Conservation (phyloP, 2,329 filamentous ascomycete species). For the Cryoendolithus antarcticus region DNA sequence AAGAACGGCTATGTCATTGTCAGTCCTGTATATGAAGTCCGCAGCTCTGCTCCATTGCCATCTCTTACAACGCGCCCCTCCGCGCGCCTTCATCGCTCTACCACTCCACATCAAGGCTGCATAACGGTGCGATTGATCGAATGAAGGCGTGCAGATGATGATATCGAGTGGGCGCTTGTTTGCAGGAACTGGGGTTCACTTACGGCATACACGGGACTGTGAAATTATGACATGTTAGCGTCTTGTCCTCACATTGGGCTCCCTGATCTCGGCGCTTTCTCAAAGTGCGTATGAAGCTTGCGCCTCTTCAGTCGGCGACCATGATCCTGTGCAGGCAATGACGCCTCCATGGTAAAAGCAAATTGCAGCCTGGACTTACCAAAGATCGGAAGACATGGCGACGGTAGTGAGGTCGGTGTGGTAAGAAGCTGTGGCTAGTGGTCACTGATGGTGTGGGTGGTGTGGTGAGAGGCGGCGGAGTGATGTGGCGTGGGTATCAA, state of each 20-base stretch:
- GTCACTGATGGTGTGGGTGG: constrained; percentile 14
- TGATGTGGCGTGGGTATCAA: too few relatives aligned
- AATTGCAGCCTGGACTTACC: constrained; percentile 45
- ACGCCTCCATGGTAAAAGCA: constrained; percentile 3
- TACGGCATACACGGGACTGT: constrained; percentile 96
- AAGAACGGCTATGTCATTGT: constrained; percentile 61
- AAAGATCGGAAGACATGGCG: constrained; percentile 70
- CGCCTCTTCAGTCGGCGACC: too few relatives aligned
- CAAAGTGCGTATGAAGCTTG: too few relatives aligned
- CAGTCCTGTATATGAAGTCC: background rate
- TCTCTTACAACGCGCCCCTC: too few relatives aligned
- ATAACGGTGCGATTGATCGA: too few relatives aligned
- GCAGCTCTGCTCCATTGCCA: too few relatives aligned
- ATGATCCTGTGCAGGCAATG: background rate
- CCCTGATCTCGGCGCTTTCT: too few relatives aligned
- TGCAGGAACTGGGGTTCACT: constrained; percentile 38
- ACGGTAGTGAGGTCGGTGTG: constrained; percentile 6
- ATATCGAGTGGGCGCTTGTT: too few relatives aligned
- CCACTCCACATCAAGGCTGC: too few relatives aligned
- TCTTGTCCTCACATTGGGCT: too few relatives aligned
- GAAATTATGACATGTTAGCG: constrained; percentile 9
- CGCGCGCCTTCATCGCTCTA: too few relatives aligned
- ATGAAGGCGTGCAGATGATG: too few relatives aligned
- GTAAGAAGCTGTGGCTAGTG: background rate
- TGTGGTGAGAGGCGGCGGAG: constrained; percentile 1